phyloP scores from a whole-genome alignment of 495 filamentous ascomycete species.

The Lepidopterella palustris region DNA sequence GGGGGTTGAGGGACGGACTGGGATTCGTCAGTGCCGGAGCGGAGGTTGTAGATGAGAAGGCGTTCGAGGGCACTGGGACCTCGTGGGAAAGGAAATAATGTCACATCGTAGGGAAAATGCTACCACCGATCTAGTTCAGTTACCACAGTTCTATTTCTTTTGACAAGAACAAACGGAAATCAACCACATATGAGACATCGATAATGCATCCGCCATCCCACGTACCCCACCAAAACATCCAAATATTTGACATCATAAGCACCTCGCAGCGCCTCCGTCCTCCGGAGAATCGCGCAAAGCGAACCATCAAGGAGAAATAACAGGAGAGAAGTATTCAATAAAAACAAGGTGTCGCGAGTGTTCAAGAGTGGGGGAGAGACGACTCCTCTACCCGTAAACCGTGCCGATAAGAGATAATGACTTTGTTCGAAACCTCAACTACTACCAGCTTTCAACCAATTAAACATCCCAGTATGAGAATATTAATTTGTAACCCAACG shows the following conservation, averaged over 20 bases:
- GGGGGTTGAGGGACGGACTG: too few species aligned
- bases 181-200: not conserved
- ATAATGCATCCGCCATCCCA: not conserved
- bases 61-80: too few species aligned
- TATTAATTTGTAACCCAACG: not conserved
- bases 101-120: not conserved
- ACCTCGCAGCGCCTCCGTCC: not conserved
- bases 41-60: too few species aligned
- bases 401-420: not conserved
- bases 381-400: not conserved
- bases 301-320: not conserved
- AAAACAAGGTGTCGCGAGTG: not conserved
- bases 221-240: not conserved
- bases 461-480: not conserved
- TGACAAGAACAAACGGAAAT: not conserved
- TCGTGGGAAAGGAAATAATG: not conserved
- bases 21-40: too few species aligned
- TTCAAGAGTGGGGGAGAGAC: not conserved
- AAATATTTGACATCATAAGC: not conserved
- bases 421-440: not conserved
- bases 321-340: not conserved
- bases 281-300: not conserved
- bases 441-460: not conserved
- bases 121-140: not conserved
- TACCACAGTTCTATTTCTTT: conserved; percentile 3